phyloP scores from a whole-genome alignment of 23 red algal genomes.

The Gracilaria gracilis region DNA sequence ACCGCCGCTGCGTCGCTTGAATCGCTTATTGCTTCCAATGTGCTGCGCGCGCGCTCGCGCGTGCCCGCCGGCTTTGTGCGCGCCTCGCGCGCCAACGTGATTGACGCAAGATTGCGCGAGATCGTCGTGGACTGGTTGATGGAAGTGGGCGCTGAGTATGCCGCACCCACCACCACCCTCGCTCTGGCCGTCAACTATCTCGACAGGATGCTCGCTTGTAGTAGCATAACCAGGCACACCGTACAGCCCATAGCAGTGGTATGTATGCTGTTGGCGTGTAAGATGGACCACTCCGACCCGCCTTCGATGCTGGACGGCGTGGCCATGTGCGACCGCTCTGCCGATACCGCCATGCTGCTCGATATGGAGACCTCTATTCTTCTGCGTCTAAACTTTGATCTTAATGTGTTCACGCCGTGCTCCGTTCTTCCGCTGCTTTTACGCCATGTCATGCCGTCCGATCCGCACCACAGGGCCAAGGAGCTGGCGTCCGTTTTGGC shows the following conservation, averaged over 20 bases:
- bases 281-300: constrained; percentile 35
- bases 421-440: background rate
- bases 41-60: constrained; percentile 2
- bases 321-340: constrained; percentile 37
- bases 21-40: background rate
- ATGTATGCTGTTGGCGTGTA: constrained; percentile 51
- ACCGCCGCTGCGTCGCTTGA: background rate
- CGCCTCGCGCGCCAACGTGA: background rate
- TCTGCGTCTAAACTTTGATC: constrained; percentile 18
- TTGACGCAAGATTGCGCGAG: constrained; percentile 33
- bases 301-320: constrained; percentile 18
- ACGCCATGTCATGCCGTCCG: background rate
- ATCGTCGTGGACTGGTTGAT: constrained; percentile 57
- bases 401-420: constrained; percentile 20
- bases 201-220: background rate
- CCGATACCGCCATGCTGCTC: background rate
- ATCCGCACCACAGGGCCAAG: background rate
- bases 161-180: background rate
- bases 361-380: constrained; percentile 6
- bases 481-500: background rate
- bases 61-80: background rate
- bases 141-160: constrained; percentile 36
- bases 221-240: background rate
- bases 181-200: constrained; percentile 32
- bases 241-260: constrained; percentile 42